A percentile compares a stretch with the other conserved stretches of the same genome.
Evolutionary conservation across 176 grass and related monocot species (phyloP).

Genomic region (Bonia amplexicaulis): DNA sequence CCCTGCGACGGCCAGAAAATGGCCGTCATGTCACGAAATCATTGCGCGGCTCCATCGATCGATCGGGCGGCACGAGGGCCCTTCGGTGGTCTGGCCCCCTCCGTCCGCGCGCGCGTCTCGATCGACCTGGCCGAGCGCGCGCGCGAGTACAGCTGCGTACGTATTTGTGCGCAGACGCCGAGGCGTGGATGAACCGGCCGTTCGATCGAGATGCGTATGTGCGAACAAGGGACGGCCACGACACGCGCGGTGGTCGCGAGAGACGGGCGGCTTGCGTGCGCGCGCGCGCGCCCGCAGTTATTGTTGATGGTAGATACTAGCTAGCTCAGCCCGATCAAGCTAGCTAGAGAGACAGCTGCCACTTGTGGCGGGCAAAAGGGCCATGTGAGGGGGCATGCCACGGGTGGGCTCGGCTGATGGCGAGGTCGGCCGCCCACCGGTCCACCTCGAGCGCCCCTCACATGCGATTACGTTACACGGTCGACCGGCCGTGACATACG

Average conservation of each 20-base stretch:
- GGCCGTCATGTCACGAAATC: constrained; percentile 11
- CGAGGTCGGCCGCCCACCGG: constrained; percentile 20
- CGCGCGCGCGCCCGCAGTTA: neutral
- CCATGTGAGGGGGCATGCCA: constrained; percentile 47
- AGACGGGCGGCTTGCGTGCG: neutral
- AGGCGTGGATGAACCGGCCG: neutral
- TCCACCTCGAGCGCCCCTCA: neutral
- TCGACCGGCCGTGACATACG: constrained; percentile 9
- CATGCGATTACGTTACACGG: too few species aligned
- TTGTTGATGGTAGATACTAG: too few species aligned
- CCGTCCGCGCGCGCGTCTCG: neutral
- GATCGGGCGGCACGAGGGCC: neutral
- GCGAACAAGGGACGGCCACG: constrained; percentile 26
- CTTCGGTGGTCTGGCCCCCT: neutral
- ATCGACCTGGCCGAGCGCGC: neutral
- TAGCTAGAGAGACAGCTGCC: constrained; percentile 35
- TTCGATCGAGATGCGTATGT: neutral
- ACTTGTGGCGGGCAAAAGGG: constrained; percentile 33
- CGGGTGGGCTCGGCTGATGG: constrained; percentile 13
- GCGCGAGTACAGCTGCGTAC: neutral
- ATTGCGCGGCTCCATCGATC: neutral
- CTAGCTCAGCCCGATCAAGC: too few species aligned
- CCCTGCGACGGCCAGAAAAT: neutral
- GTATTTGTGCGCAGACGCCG: neutral
- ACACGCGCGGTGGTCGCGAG: neutral